Conservation (phyloP, 2,329 filamentous ascomycete species). For the Trichoderma atrobrunneum region DNA sequence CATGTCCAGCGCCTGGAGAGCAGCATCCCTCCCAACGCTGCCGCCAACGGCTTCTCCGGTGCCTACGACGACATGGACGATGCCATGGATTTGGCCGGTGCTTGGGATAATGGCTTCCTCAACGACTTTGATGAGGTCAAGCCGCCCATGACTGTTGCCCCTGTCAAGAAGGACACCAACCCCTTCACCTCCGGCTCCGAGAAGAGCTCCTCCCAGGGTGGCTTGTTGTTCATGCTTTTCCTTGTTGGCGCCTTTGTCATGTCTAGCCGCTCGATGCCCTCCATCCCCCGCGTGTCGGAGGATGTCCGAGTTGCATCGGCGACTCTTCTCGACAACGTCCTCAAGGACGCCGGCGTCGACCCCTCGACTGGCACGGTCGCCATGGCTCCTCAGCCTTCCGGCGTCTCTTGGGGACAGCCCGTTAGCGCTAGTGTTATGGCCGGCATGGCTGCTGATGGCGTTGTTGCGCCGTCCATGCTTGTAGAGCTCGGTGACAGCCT, state of each 20-base stretch:
- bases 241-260: constrained; percentile 95
- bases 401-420: constrained; percentile 45
- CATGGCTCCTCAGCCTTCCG: constrained; percentile 53
- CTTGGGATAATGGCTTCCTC: constrained; percentile 78
- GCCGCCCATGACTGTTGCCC: constrained; percentile 54
- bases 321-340: constrained; percentile 73
- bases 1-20: constrained; percentile 69
- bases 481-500: constrained; percentile 66
- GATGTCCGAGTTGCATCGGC: constrained; percentile 77
- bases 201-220: constrained; percentile 70
- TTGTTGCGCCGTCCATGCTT: constrained; percentile 57
- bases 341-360: constrained; percentile 72
- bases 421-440: constrained; percentile 45
- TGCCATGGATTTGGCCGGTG: constrained; percentile 68
- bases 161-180: constrained; percentile 48
- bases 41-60: constrained; percentile 61
- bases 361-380: constrained; percentile 43
- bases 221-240: constrained; percentile 90
- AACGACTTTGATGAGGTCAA: constrained; percentile 68
- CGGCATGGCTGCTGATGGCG: constrained; percentile 30
- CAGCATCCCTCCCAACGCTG: constrained; percentile 40
- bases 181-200: constrained; percentile 45
- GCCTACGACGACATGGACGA: constrained; percentile 81
- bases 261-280: constrained; percentile 72
- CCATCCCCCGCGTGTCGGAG: constrained; percentile 74